These are phyloP conservation scores for Discostella stelligeroides DNA, from an alignment of 108 stramenopile genomes.

Conservation along the genomic window DNA sequence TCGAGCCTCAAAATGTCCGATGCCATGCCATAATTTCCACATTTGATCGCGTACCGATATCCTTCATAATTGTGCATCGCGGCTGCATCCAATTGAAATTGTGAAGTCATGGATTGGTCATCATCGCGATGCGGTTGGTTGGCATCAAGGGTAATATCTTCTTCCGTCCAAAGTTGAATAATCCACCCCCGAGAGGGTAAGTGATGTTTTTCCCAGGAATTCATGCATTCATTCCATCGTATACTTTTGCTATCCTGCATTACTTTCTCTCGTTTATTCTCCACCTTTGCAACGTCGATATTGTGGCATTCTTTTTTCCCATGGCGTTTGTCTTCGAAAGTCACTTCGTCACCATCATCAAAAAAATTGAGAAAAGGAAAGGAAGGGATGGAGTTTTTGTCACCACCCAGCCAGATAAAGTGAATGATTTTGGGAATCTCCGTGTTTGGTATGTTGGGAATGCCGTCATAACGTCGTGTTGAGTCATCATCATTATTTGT, in stretches of 20 bases:
- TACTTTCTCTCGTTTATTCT: too few relatives aligned
- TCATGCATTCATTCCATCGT: conserved; percentile 42
- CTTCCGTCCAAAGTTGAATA: conserved; percentile 41
- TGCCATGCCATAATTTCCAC: conserved; percentile 43
- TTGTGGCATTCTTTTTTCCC: too few relatives aligned
- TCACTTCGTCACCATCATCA: conserved; percentile 4
- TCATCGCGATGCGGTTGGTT: neutral
- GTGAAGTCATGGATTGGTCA: neutral
- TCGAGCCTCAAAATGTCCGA: conserved; percentile 52
- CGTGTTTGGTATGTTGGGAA: conserved; percentile 12
- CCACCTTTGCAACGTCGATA: too few relatives aligned
- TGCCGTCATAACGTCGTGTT: neutral
- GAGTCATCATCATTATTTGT: neutral
- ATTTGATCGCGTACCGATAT: conserved; percentile 33
- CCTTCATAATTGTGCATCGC: conserved; percentile 37
- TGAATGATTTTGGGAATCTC: conserved; percentile 47
- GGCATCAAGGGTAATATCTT: conserved; percentile 20
- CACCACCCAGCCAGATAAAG: conserved; percentile 44
- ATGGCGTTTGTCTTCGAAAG: too few relatives aligned
- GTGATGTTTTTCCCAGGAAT: conserved; percentile 42
- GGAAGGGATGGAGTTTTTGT: conserved; percentile 26
- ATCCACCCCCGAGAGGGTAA: conserved; percentile 27
- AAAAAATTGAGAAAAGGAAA: conserved; percentile 26
- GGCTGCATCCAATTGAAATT: conserved; percentile 15
- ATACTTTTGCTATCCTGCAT: too few relatives aligned